Evolutionary conservation across 2,329 filamentous ascomycete species (phyloP).

Genomic region (Pestalotiopsis sp.): DNA sequence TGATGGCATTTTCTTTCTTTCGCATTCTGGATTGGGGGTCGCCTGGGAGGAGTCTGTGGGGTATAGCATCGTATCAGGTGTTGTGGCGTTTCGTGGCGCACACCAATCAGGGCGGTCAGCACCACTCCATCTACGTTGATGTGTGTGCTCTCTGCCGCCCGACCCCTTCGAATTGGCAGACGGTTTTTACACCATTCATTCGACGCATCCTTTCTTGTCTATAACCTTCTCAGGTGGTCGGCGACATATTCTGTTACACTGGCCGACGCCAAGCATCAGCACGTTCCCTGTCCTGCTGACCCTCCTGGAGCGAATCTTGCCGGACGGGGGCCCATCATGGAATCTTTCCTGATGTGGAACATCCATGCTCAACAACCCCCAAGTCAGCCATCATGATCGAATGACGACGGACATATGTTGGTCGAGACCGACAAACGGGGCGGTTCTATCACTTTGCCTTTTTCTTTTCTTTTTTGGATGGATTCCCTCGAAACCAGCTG

Average conservation of each 20-base stretch:
- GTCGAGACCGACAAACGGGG: too few relatives aligned
- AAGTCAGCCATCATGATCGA: too few relatives aligned
- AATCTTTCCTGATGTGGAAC: neutral
- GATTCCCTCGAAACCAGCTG: neutral
- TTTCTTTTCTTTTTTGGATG: neutral
- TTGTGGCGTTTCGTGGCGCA: conserved; percentile 14
- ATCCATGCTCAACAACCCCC: neutral
- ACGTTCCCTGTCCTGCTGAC: neutral
- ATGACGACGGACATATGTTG: too few relatives aligned
- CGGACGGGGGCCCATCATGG: neutral
- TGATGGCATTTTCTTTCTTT: neutral
- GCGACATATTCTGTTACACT: neutral
- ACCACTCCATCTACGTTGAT: conserved; percentile 4
- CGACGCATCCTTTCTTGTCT: neutral
- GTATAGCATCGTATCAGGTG: conserved; percentile 5
- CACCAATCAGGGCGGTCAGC: conserved; percentile 7
- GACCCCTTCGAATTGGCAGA: neutral
- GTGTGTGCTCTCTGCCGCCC: neutral
- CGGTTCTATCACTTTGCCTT: neutral
- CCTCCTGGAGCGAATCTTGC: neutral
- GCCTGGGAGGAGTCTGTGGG: conserved; percentile 1
- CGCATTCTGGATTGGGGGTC: neutral
- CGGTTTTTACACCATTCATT: neutral
- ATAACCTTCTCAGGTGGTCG: neutral
- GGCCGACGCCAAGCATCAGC: neutral